Base-by-base conservation (phyloP, 2,329 filamentous ascomycete species). In the Colletotrichum tropicicola region DNA sequence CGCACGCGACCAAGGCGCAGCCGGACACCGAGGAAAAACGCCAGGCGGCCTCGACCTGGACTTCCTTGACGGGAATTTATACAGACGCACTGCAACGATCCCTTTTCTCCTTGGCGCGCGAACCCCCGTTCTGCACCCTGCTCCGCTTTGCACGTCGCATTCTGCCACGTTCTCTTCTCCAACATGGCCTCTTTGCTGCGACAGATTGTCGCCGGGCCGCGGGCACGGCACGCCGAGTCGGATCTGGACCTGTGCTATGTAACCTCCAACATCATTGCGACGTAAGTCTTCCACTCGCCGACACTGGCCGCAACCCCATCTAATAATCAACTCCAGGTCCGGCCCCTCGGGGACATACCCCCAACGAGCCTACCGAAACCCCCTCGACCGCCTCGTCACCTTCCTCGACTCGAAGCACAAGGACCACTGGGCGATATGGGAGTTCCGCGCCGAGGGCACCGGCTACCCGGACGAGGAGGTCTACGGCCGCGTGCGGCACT, bases 241-340 rank as follows among this genome's bases (percentile, higher is more conserved):
- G 92, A 92, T 6, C 85, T 99, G 25, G 96, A 99, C 76, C 86
- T 99, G 45, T 98, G 95, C 83, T 99, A 99, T 78, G 94, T 98
- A 35, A 97, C 94, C 0, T 89, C 94, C 72, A 88, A 92, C 73
- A 92, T 91, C 68, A 87, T 89, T 62, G 88, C 83, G 15, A 89
- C 86, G 83, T 89, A 75, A 62, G 83, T 73, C 7, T 35, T 35
- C 32, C 32, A n/a, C n/a, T n/a, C n/a, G n/a, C n/a, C n/a, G n/a
- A n/a, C n/a, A n/a, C n/a, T n/a, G n/a, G n/a, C n/a, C n/a, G n/a
- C n/a, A n/a, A n/a, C n/a, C n/a, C n/a, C n/a, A 19, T 28, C 53
- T 49, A 27, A 60, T 51, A 2, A 45, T 21, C 13, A n/a, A 13
- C 25, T 84, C 80, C 66, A 97, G 94, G 39, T 98, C 95, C 6